These are phyloP conservation scores for Clonostachys byssicola DNA, from an alignment of 2,329 filamentous ascomycete genomes.

Conservation along the genomic window DNA sequence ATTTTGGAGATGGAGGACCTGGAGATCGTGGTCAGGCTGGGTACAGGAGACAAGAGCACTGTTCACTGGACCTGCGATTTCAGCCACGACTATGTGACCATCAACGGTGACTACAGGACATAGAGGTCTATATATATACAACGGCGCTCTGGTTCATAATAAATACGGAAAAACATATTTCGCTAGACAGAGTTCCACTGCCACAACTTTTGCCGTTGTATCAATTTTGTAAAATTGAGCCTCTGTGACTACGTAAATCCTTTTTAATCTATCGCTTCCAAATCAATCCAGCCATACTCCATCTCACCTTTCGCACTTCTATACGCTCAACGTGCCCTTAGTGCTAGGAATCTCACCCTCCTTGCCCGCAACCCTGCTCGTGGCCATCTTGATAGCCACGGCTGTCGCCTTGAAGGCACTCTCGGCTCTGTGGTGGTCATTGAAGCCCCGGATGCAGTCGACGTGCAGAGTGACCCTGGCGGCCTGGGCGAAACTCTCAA, in stretches of 20 bases:
- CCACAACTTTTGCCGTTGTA: too few species aligned
- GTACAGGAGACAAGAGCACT: slow-evolving; percentile 63
- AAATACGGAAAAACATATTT: neutral
- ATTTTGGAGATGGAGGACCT: slow-evolving; percentile 76
- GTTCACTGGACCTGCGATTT: slow-evolving; percentile 86
- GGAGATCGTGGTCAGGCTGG: slow-evolving; percentile 72
- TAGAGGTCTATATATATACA: slow-evolving; percentile 19
- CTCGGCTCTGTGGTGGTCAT: slow-evolving; percentile 95
- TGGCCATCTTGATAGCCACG: slow-evolving; percentile 77
- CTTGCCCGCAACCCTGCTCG: slow-evolving; percentile 67
- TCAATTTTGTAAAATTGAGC: too few species aligned
- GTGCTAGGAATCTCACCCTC: slow-evolving; percentile 95
- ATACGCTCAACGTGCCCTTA: slow-evolving; percentile 77
- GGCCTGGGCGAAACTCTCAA: slow-evolving; percentile 90
- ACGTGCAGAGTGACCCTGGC: slow-evolving; percentile 93
- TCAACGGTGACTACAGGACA: slow-evolving; percentile 66
- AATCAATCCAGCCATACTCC: neutral
- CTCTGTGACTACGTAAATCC: neutral
- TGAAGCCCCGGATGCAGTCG: slow-evolving; percentile 83
- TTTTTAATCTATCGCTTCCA: neutral
- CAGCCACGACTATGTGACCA: slow-evolving; percentile 73
- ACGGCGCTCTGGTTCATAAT: neutral
- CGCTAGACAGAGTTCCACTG: too few species aligned
- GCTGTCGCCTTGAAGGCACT: slow-evolving; percentile 96
- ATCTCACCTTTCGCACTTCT: neutral